These are phyloP conservation scores for Capsicum pubescens DNA, from an alignment of 257 asterid genomes.

Conservation along the genomic window DNA sequence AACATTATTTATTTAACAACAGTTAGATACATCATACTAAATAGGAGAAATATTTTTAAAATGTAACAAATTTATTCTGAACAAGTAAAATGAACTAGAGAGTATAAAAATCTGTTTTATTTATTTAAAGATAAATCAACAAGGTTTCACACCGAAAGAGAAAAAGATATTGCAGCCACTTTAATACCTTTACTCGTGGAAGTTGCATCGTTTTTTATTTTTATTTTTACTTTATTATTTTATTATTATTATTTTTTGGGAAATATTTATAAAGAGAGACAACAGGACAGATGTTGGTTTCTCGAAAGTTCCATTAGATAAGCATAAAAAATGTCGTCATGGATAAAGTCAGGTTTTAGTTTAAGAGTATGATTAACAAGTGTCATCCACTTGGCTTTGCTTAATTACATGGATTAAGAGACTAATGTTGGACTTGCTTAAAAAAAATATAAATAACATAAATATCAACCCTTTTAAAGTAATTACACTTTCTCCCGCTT, in stretches of 20 bases:
- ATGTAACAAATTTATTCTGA: neutral
- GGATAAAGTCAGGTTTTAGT: conserved; percentile 16
- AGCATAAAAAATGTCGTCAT: conserved; percentile 6
- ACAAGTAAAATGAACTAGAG: neutral
- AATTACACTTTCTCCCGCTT: too few species aligned
- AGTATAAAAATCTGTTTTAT: conserved; percentile 8
- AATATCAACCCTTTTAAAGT: too few species aligned
- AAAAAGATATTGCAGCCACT: conserved; percentile 30
- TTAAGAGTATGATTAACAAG: conserved; percentile 35
- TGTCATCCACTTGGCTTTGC: conserved; percentile 36
- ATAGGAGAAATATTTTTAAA: too few species aligned
- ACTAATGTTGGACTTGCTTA: neutral
- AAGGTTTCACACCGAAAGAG: conserved; percentile 52
- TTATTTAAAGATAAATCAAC: conserved; percentile 34
- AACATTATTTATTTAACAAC: neutral
- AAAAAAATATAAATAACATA: too few species aligned
- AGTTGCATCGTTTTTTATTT: neutral
- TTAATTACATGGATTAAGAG: conserved; percentile 23
- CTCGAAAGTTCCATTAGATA: conserved; percentile 6
- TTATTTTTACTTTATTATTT: neutral
- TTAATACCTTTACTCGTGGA: conserved; percentile 32
- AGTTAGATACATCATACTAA: too few species aligned
- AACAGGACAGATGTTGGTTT: conserved; percentile 20
- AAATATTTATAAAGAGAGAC: neutral
- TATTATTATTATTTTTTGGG: neutral